Evolutionary conservation across 768 basidiomycete genomes (phyloP).

Genomic region (Cyathus striatus): DNA sequence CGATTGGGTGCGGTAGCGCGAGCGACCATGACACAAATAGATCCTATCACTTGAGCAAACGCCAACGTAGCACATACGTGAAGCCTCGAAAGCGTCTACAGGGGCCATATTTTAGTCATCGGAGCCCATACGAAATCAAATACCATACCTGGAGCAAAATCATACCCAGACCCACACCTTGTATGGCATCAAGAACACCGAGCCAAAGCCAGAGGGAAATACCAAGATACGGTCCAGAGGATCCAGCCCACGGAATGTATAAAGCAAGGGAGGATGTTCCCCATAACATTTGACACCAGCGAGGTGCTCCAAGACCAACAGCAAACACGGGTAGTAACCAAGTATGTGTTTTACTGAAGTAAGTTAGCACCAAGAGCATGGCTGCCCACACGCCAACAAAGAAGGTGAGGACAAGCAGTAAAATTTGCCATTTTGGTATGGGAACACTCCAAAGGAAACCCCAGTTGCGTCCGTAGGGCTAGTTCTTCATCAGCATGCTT

Average conservation of each 20-base stretch:
- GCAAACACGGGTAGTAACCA: slow-evolving; percentile 95
- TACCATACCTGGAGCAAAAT: slow-evolving; percentile 67
- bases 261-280: slow-evolving; percentile 90
- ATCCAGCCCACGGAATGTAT: slow-evolving; percentile 92
- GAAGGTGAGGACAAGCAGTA: slow-evolving; percentile 76
- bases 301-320: slow-evolving; percentile 87
- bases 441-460: slow-evolving; percentile 84
- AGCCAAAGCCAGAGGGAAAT: slow-evolving; percentile 93
- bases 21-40: slow-evolving; percentile 88
- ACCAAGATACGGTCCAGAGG: slow-evolving; percentile 82
- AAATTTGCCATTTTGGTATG: slow-evolving; percentile 79
- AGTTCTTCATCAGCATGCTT: slow-evolving; percentile 7
- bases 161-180: slow-evolving; percentile 92
- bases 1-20: slow-evolving; percentile 86
- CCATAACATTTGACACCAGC: slow-evolving; percentile 97
- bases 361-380: slow-evolving; percentile 69
- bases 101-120: slow-evolving; percentile 10
- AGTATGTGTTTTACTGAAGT: slow-evolving; percentile 90
- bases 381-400: slow-evolving; percentile 85
- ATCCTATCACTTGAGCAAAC: slow-evolving; percentile 86
- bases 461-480: slow-evolving; percentile 96
- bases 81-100: slow-evolving; percentile 78
- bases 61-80: slow-evolving; percentile 94
- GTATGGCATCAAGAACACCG: slow-evolving; percentile 89
- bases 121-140: slow-evolving; percentile 9